Evolutionary conservation across 805 yeast genomes (phyloP), one percentile per base, ranked within the genome.

Genomic region (Candida sphagnicola): DNA sequence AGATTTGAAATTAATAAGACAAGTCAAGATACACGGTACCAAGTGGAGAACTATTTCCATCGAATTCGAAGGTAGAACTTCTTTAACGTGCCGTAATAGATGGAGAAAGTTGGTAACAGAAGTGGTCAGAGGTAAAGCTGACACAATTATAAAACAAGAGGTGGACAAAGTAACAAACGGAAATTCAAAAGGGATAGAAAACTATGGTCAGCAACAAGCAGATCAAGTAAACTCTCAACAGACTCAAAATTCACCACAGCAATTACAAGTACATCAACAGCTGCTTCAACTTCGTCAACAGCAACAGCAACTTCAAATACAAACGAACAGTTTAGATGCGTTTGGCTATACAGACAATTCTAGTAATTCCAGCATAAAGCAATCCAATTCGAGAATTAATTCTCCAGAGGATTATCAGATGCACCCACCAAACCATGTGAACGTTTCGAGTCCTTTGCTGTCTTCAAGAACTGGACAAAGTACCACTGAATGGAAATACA

Each of bases 51-150:
- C 83, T 1, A 84, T 90, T 1, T 78, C 95, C 1, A 53, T 62
- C 31, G 81, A 78, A 34, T 77, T 90, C 71, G 72, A 75, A 29
- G 83, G 90, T 32, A 67, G 98, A 40, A 95, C 97, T 4, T 81
- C 93, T 45, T 72, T 90, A 41, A 87, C 95, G 0, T 89, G 96
- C 57, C 70, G 98, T 45, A 90, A 90, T 61, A 72, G 96, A 45
- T 90, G 96, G 96, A 74, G 96, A 49, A 88, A 85, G 53, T 75
- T 87, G 24, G 82, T 84, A 41, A 83, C 90, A 1, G 80, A 78
- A 47, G 87, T 84, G 28, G 86, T 80, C 4, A 62, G 85, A 54
- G 82, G 82, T 23, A 73, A 75, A 47, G 88, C 90, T 0, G 57
- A 68, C 30, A 68, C 70, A 5, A 67, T 65, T 18, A 75, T 85